Conservation (phyloP, 768 basidiomycete genomes). For the Crassisporium funariophilum region DNA sequence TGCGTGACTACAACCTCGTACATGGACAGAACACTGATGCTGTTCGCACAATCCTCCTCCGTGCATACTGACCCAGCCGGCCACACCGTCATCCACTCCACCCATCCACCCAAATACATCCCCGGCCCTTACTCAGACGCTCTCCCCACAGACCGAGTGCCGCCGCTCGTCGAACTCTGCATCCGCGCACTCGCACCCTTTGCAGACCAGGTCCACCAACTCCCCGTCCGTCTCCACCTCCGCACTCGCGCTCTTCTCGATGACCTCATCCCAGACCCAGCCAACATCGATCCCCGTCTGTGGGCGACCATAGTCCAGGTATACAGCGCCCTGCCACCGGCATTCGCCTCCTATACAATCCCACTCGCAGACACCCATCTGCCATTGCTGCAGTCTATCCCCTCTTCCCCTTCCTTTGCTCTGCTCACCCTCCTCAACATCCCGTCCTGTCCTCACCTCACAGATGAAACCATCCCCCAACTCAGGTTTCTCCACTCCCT, state of each 20-base stretch:
- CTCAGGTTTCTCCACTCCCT: slow-evolving; percentile 57
- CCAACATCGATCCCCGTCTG: slow-evolving; percentile 51
- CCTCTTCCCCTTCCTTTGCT: slow-evolving; percentile 56
- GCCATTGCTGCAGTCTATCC: slow-evolving; percentile 58
- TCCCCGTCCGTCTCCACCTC: slow-evolving; percentile 41
- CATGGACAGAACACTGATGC: too few relatives aligned
- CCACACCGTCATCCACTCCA: slow-evolving; percentile 11
- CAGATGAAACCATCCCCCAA: slow-evolving; percentile 54
- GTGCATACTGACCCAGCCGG: slow-evolving; percentile 3
- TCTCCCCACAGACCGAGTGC: slow-evolving; percentile 31
- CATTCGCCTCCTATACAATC: slow-evolving; percentile 42
- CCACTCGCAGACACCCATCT: slow-evolving; percentile 58
- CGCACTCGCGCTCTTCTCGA: slow-evolving; percentile 36
- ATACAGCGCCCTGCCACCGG: slow-evolving; percentile 52
- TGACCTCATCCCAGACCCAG: slow-evolving; percentile 28
- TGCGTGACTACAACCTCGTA: slow-evolving; percentile 13
- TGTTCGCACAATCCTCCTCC: slow-evolving; percentile 22
- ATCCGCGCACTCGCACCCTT: slow-evolving; percentile 42
- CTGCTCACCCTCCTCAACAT: slow-evolving; percentile 68
- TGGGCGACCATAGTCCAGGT: slow-evolving; percentile 68
- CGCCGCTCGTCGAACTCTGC: slow-evolving; percentile 57
- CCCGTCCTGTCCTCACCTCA: slow-evolving; percentile 53
- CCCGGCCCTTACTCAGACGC: slow-evolving; percentile 24
- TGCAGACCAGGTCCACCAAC: slow-evolving; percentile 45
- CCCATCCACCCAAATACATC: slow-evolving; percentile 19